phyloP scores from a whole-genome alignment of 1,284 basidiomycete species.

The Ustilago trichophora region DNA sequence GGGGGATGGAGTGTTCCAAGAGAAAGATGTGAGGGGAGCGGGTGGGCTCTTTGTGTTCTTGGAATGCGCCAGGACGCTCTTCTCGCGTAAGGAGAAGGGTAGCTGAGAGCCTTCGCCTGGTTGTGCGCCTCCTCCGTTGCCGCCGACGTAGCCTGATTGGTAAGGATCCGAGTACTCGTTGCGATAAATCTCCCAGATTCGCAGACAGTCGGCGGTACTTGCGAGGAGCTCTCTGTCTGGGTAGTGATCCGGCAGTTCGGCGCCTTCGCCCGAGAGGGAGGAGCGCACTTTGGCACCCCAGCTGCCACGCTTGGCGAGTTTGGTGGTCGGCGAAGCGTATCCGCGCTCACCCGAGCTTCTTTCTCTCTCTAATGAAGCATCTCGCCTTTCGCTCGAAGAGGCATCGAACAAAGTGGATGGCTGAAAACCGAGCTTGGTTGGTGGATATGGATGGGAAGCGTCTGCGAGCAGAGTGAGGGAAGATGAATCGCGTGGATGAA shows the following conservation, averaged over 20 bases:
- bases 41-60: slow-evolving; percentile 62
- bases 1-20: slow-evolving; percentile 65
- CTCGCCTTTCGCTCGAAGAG: slow-evolving; percentile 35
- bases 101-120: slow-evolving; percentile 18
- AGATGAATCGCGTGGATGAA: slow-evolving; percentile 36
- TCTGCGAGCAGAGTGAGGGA: slow-evolving; percentile 57
- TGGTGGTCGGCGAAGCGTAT: slow-evolving; percentile 49
- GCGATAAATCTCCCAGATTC: slow-evolving; percentile 63
- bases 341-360: slow-evolving; percentile 31
- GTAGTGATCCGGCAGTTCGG: slow-evolving; percentile 41
- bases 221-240: slow-evolving; percentile 63
- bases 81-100: slow-evolving; percentile 59
- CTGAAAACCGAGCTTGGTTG: slow-evolving; percentile 63
- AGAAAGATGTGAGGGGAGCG: slow-evolving; percentile 65
- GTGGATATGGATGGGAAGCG: slow-evolving; percentile 64
- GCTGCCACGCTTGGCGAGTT: slow-evolving; percentile 48
- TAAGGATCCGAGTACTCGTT: slow-evolving; percentile 50
- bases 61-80: slow-evolving; percentile 62
- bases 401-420: slow-evolving; percentile 55
- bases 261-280: slow-evolving; percentile 13
- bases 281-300: slow-evolving; percentile 48
- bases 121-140: slow-evolving; percentile 17
- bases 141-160: slow-evolving; percentile 45
- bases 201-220: slow-evolving; percentile 63
- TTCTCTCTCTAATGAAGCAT: slow-evolving; percentile 34